Conservation (phyloP, 148 eudicot genomes). For the Rhododendron henanense region DNA sequence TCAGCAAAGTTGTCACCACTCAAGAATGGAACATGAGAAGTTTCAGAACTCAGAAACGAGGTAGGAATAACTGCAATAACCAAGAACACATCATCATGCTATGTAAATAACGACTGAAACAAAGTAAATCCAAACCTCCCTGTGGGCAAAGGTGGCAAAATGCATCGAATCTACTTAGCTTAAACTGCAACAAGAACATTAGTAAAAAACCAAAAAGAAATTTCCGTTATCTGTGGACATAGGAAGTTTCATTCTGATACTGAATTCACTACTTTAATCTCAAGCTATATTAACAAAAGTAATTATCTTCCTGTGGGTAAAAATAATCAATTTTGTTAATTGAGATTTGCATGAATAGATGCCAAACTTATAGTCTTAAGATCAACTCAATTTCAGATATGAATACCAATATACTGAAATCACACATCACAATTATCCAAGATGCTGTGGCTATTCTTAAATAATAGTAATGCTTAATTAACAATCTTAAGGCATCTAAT, state of each 20-base stretch:
- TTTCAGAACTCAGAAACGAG: neutral
- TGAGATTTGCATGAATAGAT: neutral
- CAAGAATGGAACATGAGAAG: neutral
- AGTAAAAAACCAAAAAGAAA: neutral
- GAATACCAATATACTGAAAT: too few species aligned
- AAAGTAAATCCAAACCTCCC: neutral
- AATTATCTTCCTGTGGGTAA: neutral
- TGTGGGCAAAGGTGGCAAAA: neutral
- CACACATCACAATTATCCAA: too few species aligned
- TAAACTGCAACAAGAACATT: neutral
- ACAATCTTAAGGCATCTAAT: too few species aligned
- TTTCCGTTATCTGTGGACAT: neutral
- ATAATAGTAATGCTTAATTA: too few species aligned
- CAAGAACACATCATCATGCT: neutral
- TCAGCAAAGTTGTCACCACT: conserved; percentile 5
- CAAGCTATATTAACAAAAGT: neutral
- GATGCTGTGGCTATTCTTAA: too few species aligned
- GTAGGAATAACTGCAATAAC: neutral
- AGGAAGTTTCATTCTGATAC: neutral
- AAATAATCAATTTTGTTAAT: neutral
- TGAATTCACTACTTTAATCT: neutral
- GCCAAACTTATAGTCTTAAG: too few species aligned
- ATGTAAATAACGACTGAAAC: neutral
- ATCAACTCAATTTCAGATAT: too few species aligned
- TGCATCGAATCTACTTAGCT: neutral